These are phyloP conservation scores for Coprinopsis sp. DNA, from an alignment of 768 basidiomycete species.

Conservation along the genomic window DNA sequence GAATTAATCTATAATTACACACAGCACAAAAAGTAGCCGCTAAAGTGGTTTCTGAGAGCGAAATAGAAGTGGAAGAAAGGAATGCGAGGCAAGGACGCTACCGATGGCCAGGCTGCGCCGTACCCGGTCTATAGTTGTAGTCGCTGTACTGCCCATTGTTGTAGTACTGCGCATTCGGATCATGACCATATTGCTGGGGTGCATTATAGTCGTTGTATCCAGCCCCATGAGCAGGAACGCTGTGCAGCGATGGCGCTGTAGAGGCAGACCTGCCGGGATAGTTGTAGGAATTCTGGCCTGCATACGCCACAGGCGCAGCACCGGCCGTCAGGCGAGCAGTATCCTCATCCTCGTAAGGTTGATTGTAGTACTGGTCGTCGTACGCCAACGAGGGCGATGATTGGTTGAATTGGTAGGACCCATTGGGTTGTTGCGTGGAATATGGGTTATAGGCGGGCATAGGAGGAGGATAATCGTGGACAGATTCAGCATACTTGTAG, in stretches of 20 bases:
- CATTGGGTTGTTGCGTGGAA: slow-evolving; percentile 48
- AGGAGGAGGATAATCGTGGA: slow-evolving; percentile 54
- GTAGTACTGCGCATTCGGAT: neutral
- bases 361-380: slow-evolving; percentile 40
- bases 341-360: slow-evolving; percentile 61
- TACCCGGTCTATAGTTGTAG: neutral
- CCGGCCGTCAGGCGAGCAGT: slow-evolving; percentile 55
- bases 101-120: neutral
- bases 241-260: neutral
- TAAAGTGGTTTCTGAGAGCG: neutral
- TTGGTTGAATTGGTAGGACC: slow-evolving; percentile 52
- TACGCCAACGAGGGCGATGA: slow-evolving; percentile 53
- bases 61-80: neutral
- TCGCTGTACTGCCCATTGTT: neutral
- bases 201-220: too few species aligned
- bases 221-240: neutral
- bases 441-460: slow-evolving; percentile 81
- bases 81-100: neutral
- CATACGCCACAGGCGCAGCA: slow-evolving; percentile 41
- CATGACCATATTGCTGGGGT: neutral
- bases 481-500: slow-evolving; percentile 53
- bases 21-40: slow-evolving; percentile 3
- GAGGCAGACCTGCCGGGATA: slow-evolving; percentile 31
- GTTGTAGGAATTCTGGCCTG: neutral
- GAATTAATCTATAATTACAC: slow-evolving; percentile 11